A percentile compares a stretch with the other conserved stretches of the same genome.
These are phyloP conservation scores for Discostella stelligera DNA, from an alignment of 352 stramenopile species.

Conservation along the genomic window DNA sequence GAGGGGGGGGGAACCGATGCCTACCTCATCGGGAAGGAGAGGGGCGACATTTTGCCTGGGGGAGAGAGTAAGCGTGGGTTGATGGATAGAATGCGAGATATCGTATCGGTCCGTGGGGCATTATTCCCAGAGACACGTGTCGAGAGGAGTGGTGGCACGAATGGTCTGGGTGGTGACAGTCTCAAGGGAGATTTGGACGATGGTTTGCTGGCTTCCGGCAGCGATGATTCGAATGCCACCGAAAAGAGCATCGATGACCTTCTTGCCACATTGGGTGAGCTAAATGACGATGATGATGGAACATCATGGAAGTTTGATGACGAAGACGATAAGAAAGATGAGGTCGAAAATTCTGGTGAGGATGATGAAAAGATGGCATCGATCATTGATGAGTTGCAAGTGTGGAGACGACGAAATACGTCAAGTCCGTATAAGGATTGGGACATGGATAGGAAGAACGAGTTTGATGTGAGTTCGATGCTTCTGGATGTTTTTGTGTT, in stretches of 20 bases:
- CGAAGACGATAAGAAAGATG: slow-evolving; percentile 19
- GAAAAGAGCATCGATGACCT: slow-evolving; percentile 65
- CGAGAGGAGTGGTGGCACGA: slow-evolving; percentile 16
- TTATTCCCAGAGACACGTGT: slow-evolving; percentile 74
- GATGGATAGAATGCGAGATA: slow-evolving; percentile 51
- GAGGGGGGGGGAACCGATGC: slow-evolving; percentile 59
- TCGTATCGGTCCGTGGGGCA: slow-evolving; percentile 59
- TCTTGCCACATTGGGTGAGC: slow-evolving; percentile 60
- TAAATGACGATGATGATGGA: slow-evolving; percentile 36
- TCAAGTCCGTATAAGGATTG: slow-evolving; percentile 62
- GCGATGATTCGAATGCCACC: slow-evolving; percentile 31
- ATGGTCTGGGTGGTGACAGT: neutral
- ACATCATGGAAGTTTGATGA: slow-evolving; percentile 38
- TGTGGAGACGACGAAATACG: slow-evolving; percentile 61
- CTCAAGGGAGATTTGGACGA: slow-evolving; percentile 22
- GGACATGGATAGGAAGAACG: slow-evolving; percentile 55
- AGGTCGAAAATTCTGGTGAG: slow-evolving; percentile 18
- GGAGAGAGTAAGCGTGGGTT: slow-evolving; percentile 41
- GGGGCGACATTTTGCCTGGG: slow-evolving; percentile 20
- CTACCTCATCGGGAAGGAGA: slow-evolving; percentile 4
- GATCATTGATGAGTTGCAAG: slow-evolving; percentile 72
- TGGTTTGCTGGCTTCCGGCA: slow-evolving; percentile 10
- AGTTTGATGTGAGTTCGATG: slow-evolving; percentile 64
- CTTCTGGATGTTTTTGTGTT: slow-evolving; percentile 8
- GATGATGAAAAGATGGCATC: slow-evolving; percentile 35